Evolutionary conservation across 192 early-diverging fungal species (phyloP).

Genomic region (Umbelopsis vinacea): DNA sequence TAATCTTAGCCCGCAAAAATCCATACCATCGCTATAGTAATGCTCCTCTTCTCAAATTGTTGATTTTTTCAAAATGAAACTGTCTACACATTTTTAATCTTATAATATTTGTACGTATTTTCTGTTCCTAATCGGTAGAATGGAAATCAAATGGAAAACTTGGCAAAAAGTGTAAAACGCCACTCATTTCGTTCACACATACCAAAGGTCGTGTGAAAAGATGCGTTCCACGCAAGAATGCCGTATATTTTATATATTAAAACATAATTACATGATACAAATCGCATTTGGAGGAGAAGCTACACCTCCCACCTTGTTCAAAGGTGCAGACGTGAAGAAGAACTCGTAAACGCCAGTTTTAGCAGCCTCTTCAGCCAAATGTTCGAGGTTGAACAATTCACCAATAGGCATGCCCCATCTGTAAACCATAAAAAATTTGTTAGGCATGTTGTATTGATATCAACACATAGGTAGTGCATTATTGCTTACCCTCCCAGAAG

Average conservation of each 20-base stretch:
- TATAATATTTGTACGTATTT: too few relatives aligned
- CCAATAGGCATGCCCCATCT: conserved; percentile 39
- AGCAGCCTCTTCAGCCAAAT: conserved; percentile 29
- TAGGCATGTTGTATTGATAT: neutral
- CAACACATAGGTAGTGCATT: neutral
- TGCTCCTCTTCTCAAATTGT: too few relatives aligned
- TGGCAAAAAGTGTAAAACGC: too few relatives aligned
- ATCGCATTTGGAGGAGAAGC: conserved; percentile 40
- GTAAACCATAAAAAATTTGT: neutral
- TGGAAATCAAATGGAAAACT: too few relatives aligned
- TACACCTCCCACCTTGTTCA: conserved; percentile 36
- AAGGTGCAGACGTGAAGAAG: conserved; percentile 38
- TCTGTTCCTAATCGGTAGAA: too few relatives aligned
- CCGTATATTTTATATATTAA: neutral
- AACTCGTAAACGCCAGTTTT: conserved; percentile 33
- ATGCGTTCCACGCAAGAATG: too few relatives aligned
- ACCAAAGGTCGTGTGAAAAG: too few relatives aligned
- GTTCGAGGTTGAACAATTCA: conserved; percentile 37
- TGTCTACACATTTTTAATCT: too few relatives aligned
- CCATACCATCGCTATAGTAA: too few relatives aligned
- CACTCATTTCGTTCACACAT: too few relatives aligned
- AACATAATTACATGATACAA: conserved; percentile 36
- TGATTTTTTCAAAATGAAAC: too few relatives aligned
- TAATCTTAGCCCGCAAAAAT: too few relatives aligned
- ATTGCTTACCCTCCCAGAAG: conserved; percentile 31